Conservation (phyloP, 176 grass and related monocot genomes). For the Chrysopogon serrulatus region DNA sequence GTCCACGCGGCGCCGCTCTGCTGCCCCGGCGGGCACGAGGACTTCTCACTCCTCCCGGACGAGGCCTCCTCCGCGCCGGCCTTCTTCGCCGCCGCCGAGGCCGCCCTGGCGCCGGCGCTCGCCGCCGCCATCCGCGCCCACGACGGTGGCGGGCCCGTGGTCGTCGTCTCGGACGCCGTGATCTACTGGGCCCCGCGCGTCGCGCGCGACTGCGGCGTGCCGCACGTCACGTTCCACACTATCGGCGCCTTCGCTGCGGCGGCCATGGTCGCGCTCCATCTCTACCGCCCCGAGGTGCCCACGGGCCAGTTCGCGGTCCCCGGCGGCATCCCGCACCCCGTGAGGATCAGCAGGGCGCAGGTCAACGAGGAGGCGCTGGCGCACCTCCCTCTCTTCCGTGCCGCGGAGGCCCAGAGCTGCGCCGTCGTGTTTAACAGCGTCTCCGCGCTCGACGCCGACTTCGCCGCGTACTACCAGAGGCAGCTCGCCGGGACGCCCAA, state of each 20-base stretch:
- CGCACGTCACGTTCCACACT: conserved; percentile 50
- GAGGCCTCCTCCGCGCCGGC: neutral
- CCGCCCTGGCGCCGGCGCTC: conserved; percentile 15
- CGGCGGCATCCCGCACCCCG: neutral
- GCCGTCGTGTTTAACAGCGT: conserved; percentile 43
- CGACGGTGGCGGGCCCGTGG: neutral
- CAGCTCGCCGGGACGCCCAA: neutral
- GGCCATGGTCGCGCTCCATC: conserved; percentile 20
- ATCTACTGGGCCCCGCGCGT: conserved; percentile 37
- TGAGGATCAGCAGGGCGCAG: neutral
- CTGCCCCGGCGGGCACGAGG: conserved; percentile 8
- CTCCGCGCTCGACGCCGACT: conserved; percentile 23
- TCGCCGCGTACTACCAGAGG: conserved; percentile 26
- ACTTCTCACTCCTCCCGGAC: conserved; percentile 43
- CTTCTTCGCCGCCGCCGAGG: conserved; percentile 28
- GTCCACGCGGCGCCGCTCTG: conserved; percentile 16
- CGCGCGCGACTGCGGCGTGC: conserved; percentile 28
- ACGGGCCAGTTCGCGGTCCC: neutral
- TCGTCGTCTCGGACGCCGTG: conserved; percentile 34
- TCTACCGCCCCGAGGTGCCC: neutral
- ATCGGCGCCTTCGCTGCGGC: conserved; percentile 39
- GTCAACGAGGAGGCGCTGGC: conserved; percentile 29
- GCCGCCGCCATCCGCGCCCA: neutral
- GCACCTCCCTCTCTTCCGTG: conserved; percentile 35
- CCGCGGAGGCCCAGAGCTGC: conserved; percentile 27